phyloP scores from a whole-genome alignment of 2,329 filamentous ascomycete species.

The Verticillium nonalfalfae region DNA sequence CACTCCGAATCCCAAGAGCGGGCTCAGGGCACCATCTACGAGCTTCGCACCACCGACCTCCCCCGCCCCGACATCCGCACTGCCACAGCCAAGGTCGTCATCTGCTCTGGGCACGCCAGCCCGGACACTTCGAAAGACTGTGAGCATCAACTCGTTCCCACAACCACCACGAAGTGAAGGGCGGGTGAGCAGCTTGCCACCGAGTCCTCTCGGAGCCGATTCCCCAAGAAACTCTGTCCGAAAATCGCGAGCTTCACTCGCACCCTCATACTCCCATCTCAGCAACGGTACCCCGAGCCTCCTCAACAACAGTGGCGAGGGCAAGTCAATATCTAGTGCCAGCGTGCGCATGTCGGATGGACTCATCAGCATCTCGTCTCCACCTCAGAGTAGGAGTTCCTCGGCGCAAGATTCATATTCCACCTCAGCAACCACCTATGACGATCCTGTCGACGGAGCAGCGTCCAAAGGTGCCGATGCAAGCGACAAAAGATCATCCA shows the following conservation, averaged over 20 bases:
- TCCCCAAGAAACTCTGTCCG: constrained; percentile 35
- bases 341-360: constrained; percentile 66
- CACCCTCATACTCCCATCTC: constrained; percentile 33
- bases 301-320: constrained; percentile 72
- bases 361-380: constrained; percentile 71
- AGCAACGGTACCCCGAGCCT: constrained; percentile 61
- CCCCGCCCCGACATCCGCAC: constrained; percentile 43
- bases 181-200: constrained; percentile 54
- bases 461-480: constrained; percentile 23
- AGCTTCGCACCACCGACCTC: constrained; percentile 45
- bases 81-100: constrained; percentile 50
- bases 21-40: constrained; percentile 53
- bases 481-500: constrained; percentile 42
- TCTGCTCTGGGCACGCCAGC: constrained; percentile 52
- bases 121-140: constrained; percentile 74
- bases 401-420: constrained; percentile 91
- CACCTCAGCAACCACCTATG: constrained; percentile 82
- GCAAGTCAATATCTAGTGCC: constrained; percentile 60
- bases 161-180: constrained; percentile 70
- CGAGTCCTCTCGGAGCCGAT: constrained; percentile 51
- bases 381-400: constrained; percentile 82
- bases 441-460: constrained; percentile 61
- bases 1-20: constrained; percentile 43
- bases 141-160: constrained; percentile 92
- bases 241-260: constrained; percentile 51